Evolutionary conservation across 768 basidiomycete genomes (phyloP).

Genomic region (Lentinus brumalis): DNA sequence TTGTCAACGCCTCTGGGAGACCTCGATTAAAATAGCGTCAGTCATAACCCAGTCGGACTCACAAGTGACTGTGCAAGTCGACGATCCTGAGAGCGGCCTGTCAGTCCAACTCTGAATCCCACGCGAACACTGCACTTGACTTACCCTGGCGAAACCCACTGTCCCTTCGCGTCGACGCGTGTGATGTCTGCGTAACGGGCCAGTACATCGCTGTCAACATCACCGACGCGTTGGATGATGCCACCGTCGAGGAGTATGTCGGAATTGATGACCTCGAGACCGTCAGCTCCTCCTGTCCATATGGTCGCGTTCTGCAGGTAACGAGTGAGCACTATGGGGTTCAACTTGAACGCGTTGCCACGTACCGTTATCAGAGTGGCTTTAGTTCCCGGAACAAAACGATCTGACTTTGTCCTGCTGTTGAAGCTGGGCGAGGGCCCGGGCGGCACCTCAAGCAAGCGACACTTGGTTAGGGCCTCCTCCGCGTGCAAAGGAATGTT

Average conservation of each 20-base stretch:
- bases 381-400: constrained; percentile 64
- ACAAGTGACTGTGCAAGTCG: constrained; percentile 22
- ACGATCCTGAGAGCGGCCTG: constrained; percentile 8
- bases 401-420: constrained; percentile 57
- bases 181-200: constrained; percentile 37
- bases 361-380: constrained; percentile 44
- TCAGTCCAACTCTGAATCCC: too few species aligned
- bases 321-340: background rate
- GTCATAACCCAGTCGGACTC: constrained; percentile 36
- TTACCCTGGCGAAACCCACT: constrained; percentile 81
- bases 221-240: constrained; percentile 61
- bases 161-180: constrained; percentile 62
- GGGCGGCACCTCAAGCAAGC: constrained; percentile 39
- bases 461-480: constrained; percentile 45
- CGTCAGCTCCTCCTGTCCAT: constrained; percentile 79
- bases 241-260: constrained; percentile 75
- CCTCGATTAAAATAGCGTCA: constrained; percentile 37
- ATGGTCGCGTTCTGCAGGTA: constrained; percentile 61
- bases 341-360: background rate
- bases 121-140: background rate
- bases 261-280: constrained; percentile 62
- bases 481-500: constrained; percentile 27
- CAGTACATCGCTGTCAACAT: constrained; percentile 33
- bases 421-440: constrained; percentile 51
- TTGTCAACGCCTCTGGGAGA: constrained; percentile 6